These are phyloP conservation scores for Endoconidiophora laricicola DNA, from an alignment of 2,329 filamentous ascomycete genomes.

Conservation along the genomic window DNA sequence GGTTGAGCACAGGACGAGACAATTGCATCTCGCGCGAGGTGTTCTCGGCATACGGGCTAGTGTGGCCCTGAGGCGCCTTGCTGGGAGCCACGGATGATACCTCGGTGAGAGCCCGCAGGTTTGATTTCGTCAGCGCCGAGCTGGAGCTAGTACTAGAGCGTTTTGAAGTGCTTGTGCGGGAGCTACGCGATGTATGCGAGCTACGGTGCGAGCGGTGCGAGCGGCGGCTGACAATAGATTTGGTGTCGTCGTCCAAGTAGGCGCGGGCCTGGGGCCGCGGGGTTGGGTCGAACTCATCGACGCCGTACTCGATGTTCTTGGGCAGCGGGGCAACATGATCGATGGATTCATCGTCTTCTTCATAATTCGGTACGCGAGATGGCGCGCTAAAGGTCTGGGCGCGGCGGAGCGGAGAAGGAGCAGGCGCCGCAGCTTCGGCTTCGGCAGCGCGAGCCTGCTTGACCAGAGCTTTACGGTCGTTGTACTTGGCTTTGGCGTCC, in stretches of 20 bases:
- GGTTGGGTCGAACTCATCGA: conserved; percentile 17
- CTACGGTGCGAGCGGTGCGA: conserved; percentile 14
- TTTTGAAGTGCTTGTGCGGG: conserved; percentile 17
- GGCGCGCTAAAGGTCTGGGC: conserved; percentile 16
- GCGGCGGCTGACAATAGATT: conserved; percentile 24
- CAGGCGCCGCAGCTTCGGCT: conserved; percentile 38
- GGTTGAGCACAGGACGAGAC: conserved; percentile 20
- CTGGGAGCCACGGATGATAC: conserved; percentile 33
- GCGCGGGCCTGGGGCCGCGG: conserved; percentile 8
- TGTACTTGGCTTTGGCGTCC: conserved; percentile 76
- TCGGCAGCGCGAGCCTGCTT: conserved; percentile 45
- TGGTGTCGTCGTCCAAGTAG: conserved; percentile 22
- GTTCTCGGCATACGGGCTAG: conserved; percentile 27
- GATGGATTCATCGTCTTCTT: conserved; percentile 11
- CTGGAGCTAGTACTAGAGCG: conserved; percentile 15
- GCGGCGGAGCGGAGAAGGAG: conserved; percentile 16
- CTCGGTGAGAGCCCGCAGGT: conserved; percentile 37
- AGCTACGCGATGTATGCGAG: conserved; percentile 19
- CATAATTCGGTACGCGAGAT: conserved; percentile 3
- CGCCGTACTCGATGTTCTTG: conserved; percentile 17
- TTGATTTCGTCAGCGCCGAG: conserved; percentile 32
- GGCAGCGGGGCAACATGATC: conserved; percentile 14
- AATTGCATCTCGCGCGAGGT: conserved; percentile 16
- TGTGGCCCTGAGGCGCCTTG: conserved; percentile 18
- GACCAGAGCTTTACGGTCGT: conserved; percentile 71